Percentiles rank a stretch among this genome's conserved stretches.
Evolutionary conservation across 2,329 filamentous ascomycete species (phyloP).

Genomic region (Salinomyces thailandicus): DNA sequence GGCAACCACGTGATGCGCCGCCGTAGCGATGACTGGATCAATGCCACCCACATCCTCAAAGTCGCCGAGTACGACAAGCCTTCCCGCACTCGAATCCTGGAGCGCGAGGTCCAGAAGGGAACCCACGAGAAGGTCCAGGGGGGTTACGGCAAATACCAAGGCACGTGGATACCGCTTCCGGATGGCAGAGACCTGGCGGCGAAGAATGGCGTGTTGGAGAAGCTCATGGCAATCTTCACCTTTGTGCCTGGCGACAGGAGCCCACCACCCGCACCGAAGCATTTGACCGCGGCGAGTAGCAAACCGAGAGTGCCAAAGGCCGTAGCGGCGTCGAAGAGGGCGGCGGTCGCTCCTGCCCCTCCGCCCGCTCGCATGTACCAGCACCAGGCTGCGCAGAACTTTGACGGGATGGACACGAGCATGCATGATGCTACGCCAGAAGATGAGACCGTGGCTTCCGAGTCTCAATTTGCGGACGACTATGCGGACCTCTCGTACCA

Average conservation of each 20-base stretch:
- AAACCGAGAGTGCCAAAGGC: slow-evolving; percentile 66
- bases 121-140: slow-evolving; percentile 96
- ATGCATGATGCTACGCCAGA: slow-evolving; percentile 64
- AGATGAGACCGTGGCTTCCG: slow-evolving; percentile 71
- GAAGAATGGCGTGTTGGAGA: slow-evolving; percentile 76
- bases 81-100: slow-evolving; percentile 83
- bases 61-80: slow-evolving; percentile 96
- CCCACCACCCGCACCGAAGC: slow-evolving; percentile 86
- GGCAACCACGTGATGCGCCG: slow-evolving; percentile 93
- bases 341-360: background rate
- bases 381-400: slow-evolving; percentile 12
- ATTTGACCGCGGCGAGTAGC: slow-evolving; percentile 58
- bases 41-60: slow-evolving; percentile 98
- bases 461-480: slow-evolving; percentile 76
- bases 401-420: slow-evolving; percentile 19
- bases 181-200: slow-evolving; percentile 72
- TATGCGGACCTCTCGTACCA: slow-evolving; percentile 61
- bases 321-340: slow-evolving; percentile 22
- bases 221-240: slow-evolving; percentile 79
- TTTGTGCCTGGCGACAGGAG: slow-evolving; percentile 75
- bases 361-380: background rate
- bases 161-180: slow-evolving; percentile 89
- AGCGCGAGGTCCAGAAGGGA: slow-evolving; percentile 94
- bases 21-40: slow-evolving; percentile 91
- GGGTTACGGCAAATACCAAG: slow-evolving; percentile 97